Conservation (phyloP, 1,284 basidiomycete species). For the Sparassis latifolia region DNA sequence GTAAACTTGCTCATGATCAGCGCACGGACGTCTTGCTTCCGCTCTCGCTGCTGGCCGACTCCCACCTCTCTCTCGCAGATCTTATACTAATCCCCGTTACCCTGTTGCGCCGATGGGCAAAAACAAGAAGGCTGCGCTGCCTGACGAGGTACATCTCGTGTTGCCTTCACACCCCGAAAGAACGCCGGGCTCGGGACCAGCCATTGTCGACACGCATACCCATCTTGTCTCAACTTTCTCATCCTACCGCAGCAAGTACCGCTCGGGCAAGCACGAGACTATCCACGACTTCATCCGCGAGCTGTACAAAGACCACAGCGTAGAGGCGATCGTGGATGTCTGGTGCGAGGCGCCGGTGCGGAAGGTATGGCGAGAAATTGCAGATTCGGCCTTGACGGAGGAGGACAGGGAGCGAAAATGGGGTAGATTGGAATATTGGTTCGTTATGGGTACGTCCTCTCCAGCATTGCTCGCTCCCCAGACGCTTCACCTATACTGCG, state of each 20-base stretch:
- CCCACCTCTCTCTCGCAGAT: not conserved
- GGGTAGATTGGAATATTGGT: constrained; percentile 67
- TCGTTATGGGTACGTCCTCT: constrained; percentile 53
- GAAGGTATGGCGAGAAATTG: constrained; percentile 58
- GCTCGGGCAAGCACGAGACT: constrained; percentile 40
- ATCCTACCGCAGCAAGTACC: constrained; percentile 54
- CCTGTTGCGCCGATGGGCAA: constrained; percentile 22
- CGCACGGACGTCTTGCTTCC: too few species aligned
- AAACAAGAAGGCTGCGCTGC: constrained; percentile 23
- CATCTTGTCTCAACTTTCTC: constrained; percentile 68
- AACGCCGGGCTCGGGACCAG: constrained; percentile 10
- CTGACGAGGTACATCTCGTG: constrained; percentile 21
- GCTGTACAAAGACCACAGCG: constrained; percentile 48
- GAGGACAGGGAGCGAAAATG: constrained; percentile 44
- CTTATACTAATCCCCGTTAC: not conserved
- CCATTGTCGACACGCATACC: constrained; percentile 76
- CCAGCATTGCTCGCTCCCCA: not conserved
- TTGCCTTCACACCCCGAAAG: constrained; percentile 21
- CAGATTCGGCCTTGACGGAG: constrained; percentile 57
- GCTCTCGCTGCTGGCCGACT: too few species aligned
- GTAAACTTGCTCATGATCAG: too few species aligned
- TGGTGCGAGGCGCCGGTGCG: constrained; percentile 76
- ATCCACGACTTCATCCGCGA: constrained; percentile 61
- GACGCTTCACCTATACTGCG: not conserved
- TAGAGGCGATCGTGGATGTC: constrained; percentile 70